These are phyloP conservation scores for Cubamyces sp. DNA, from an alignment of 768 basidiomycete species.

Conservation along the genomic window DNA sequence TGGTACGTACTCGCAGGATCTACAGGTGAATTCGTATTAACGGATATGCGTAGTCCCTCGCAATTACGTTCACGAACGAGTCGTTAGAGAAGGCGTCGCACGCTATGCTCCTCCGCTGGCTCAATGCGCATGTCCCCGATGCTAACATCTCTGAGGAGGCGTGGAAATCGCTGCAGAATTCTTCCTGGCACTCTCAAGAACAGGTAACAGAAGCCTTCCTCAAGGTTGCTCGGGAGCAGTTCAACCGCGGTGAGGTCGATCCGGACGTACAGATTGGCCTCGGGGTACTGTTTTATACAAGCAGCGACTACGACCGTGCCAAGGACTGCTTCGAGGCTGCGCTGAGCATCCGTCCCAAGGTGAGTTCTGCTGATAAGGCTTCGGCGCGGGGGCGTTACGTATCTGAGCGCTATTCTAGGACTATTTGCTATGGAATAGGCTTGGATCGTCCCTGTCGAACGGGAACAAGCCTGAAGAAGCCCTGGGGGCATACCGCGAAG, in stretches of 20 bases:
- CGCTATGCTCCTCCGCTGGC: conserved; percentile 84
- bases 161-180: conserved; percentile 53
- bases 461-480: conserved; percentile 95
- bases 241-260: conserved; percentile 69
- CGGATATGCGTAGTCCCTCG: conserved; percentile 67
- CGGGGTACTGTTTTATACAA: conserved; percentile 91
- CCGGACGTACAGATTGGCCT: conserved; percentile 93
- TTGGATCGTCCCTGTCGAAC: conserved; percentile 94
- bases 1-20: conserved; percentile 51
- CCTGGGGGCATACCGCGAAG: conserved; percentile 85
- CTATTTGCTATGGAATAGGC: conserved; percentile 93
- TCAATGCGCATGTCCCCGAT: conserved; percentile 65
- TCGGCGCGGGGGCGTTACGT: neutral
- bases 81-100: conserved; percentile 86
- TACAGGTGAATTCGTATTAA: conserved; percentile 19
- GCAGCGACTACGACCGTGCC: conserved; percentile 82
- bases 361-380: conserved; percentile 34
- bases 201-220: conserved; percentile 85
- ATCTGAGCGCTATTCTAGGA: conserved; percentile 51
- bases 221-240: conserved; percentile 80
- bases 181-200: conserved; percentile 83
- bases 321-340: conserved; percentile 96
- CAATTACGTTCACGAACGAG: conserved; percentile 97
- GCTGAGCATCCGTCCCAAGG: conserved; percentile 74
- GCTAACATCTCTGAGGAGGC: conserved; percentile 60